Conservation (phyloP, 2,329 filamentous ascomycete species). For the Aspergillus fructus region DNA sequence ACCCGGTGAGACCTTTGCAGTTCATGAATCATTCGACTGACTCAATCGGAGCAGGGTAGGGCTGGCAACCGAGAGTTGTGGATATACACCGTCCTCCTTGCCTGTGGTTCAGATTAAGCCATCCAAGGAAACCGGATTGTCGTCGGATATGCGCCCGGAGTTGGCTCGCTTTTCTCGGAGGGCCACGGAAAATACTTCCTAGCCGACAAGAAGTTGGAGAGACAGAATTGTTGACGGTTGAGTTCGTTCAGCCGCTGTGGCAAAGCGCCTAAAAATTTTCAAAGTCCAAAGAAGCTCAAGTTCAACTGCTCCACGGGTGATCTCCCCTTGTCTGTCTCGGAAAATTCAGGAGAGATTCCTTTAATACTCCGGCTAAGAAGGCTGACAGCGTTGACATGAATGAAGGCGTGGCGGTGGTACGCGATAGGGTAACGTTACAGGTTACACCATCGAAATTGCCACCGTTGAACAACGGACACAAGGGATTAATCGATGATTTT, state of each 20-base stretch:
- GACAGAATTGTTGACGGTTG: too few relatives aligned
- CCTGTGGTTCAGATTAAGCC: not conserved
- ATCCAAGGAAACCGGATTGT: not conserved
- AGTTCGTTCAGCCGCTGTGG: too few relatives aligned
- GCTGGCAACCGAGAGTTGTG: not conserved
- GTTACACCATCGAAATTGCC: slow-evolving; percentile 1
- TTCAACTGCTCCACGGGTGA: too few relatives aligned
- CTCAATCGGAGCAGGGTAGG: not conserved
- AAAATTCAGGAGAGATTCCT: not conserved
- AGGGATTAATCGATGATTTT: not conserved
- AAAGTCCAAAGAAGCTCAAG: too few relatives aligned
- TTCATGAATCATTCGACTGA: not conserved
- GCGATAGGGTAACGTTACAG: slow-evolving; percentile 8
- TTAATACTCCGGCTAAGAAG: not conserved
- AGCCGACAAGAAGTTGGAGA: too few relatives aligned
- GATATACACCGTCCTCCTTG: not conserved
- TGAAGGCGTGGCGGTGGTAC: not conserved
- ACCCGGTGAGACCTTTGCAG: not conserved
- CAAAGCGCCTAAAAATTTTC: too few relatives aligned
- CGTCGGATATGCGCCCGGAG: not conserved
- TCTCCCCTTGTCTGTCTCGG: not conserved
- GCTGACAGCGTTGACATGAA: not conserved
- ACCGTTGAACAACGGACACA: not conserved
- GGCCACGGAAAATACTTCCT: not conserved
- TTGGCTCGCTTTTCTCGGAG: not conserved